Percentiles rank a stretch among this genome's conserved stretches.
Evolutionary conservation across 2,329 filamentous ascomycete species (phyloP).

Genomic region (Beauveria bassiana): DNA sequence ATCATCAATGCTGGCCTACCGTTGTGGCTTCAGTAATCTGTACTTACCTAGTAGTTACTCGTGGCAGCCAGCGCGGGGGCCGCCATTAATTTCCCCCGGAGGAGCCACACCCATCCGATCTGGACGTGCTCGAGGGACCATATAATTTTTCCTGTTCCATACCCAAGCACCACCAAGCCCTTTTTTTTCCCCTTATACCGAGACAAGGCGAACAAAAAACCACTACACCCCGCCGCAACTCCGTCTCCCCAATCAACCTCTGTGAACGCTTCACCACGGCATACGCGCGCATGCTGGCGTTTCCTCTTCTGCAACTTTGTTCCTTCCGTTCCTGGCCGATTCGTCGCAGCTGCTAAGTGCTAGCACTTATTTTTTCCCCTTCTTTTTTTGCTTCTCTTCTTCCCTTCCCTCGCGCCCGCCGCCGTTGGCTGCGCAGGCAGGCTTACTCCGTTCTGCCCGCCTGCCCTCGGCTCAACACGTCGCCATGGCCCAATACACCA

Average conservation of each 20-base stretch:
- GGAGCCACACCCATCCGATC: slow-evolving; percentile 2
- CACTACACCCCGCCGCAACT: neutral
- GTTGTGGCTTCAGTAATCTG: neutral
- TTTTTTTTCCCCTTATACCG: slow-evolving; percentile 15
- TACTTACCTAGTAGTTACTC: neutral
- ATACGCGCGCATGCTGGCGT: slow-evolving; percentile 5
- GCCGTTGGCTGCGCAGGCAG: neutral
- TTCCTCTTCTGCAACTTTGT: neutral
- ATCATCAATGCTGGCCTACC: neutral
- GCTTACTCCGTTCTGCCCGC: neutral
- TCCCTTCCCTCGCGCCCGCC: neutral
- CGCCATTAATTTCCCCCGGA: neutral
- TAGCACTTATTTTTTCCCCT: neutral
- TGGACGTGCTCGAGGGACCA: slow-evolving; percentile 4
- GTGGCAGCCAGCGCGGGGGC: neutral
- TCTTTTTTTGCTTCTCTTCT: neutral
- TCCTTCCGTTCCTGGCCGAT: neutral
- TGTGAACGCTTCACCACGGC: slow-evolving; percentile 9
- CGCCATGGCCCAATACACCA: slow-evolving; percentile 11
- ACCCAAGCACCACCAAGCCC: neutral
- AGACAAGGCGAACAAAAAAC: slow-evolving; percentile 7
- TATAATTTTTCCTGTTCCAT: neutral
- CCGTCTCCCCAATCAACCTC: neutral
- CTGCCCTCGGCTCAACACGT: neutral
- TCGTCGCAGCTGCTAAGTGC: neutral